Evolutionary conservation across 2,329 filamentous ascomycete genomes (phyloP).

Genomic region (Sporothrix curviconia): DNA sequence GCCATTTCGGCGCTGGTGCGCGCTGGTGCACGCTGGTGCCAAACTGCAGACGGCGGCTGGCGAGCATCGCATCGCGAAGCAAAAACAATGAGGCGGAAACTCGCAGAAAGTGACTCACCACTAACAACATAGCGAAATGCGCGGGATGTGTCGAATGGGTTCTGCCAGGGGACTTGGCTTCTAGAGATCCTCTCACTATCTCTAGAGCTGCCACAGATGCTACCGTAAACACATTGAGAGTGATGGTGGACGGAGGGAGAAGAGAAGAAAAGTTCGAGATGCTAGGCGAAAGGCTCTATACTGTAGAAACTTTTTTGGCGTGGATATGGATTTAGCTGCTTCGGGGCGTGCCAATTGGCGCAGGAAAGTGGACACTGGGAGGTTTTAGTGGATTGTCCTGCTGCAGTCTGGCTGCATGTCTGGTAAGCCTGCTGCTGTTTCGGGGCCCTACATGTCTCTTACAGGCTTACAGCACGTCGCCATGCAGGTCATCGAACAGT

Average conservation of each 20-base stretch:
- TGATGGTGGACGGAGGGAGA: background rate
- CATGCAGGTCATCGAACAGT: constrained; percentile 4
- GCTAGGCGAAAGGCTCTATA: constrained; percentile 6
- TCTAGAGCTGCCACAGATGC: constrained; percentile 66
- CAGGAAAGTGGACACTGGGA: constrained; percentile 2
- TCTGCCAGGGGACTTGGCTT: constrained; percentile 44
- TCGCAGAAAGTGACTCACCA: constrained; percentile 24
- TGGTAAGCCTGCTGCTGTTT: background rate
- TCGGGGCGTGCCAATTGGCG: constrained; percentile 1
- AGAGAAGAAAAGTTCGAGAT: constrained; percentile 1
- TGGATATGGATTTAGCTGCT: constrained; percentile 1
- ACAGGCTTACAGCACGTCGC: background rate
- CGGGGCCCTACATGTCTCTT: background rate
- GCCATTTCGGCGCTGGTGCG: background rate
- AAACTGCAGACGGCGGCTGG: background rate
- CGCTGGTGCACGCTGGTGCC: background rate
- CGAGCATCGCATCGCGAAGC: background rate
- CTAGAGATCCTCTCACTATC: constrained; percentile 73
- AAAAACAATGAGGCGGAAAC: background rate
- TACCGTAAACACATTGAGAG: constrained; percentile 59
- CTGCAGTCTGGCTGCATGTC: background rate
- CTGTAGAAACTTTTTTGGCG: constrained; percentile 15
- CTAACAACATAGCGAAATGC: constrained; percentile 30
- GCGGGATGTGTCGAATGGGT: constrained; percentile 21
- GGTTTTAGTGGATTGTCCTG: constrained; percentile 8